phyloP scores from a whole-genome alignment of 306 rosid species.

The Rosa persica region DNA sequence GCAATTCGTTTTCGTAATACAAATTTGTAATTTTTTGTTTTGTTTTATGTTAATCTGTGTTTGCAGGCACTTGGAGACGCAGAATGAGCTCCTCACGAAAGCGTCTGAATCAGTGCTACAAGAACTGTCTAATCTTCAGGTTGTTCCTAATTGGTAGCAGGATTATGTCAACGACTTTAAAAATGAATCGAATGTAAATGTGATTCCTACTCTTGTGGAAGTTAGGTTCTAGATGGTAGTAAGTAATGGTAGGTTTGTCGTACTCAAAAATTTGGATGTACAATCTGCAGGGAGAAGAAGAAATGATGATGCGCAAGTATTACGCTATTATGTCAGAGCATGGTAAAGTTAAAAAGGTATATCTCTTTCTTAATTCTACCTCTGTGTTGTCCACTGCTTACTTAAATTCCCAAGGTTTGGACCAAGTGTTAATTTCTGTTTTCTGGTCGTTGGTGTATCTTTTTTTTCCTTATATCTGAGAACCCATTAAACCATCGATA shows the following conservation, averaged over 20 bases:
- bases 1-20: background rate
- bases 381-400: background rate
- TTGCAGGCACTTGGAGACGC: conserved; percentile 59
- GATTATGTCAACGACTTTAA: background rate
- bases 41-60: background rate
- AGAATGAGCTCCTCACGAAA: conserved; percentile 45
- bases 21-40: background rate
- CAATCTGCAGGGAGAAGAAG: conserved; percentile 54
- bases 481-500: background rate
- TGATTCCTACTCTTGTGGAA: background rate
- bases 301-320: conserved; percentile 55
- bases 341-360: conserved; percentile 39
- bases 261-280: conserved; percentile 5
- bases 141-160: background rate
- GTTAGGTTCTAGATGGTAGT: background rate
- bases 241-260: background rate
- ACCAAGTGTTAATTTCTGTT: background rate
- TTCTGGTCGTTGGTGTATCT: background rate
- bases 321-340: conserved; percentile 45
- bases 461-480: background rate
- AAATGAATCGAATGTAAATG: background rate
- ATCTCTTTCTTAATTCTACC: background rate
- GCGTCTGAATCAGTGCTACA: conserved; percentile 42
- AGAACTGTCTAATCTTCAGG: conserved; percentile 53
- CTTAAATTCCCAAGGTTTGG: background rate